A percentile compares a stretch with the other conserved stretches of the same genome.
Evolutionary conservation across 139 green algal genomes (phyloP).

Genomic region (Chlamydomonas schloesseri): DNA sequence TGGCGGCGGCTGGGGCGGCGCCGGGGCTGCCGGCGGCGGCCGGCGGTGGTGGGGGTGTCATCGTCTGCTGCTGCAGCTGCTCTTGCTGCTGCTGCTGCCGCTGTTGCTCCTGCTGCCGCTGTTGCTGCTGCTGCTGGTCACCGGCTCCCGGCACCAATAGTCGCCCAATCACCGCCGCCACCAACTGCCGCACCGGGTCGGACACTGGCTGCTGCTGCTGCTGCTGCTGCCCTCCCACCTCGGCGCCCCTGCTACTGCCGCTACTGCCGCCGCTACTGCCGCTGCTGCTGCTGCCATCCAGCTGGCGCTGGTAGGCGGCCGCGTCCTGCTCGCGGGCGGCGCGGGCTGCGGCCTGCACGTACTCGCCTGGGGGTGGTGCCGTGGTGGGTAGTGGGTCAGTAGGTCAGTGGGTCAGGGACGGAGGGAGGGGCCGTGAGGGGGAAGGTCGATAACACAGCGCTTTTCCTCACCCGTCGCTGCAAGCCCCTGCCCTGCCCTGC

Average conservation of each 20-base stretch:
- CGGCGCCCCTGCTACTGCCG: too few relatives aligned
- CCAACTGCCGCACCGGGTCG: conserved; percentile 11
- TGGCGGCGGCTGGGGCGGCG: too few relatives aligned
- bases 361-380: not conserved
- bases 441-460: too few relatives aligned
- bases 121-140: not conserved
- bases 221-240: not conserved
- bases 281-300: not conserved
- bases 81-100: too few relatives aligned
- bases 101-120: not conserved
- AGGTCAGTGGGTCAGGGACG: not conserved
- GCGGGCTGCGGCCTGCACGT: not conserved
- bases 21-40: too few relatives aligned
- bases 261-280: not conserved
- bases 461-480: too few relatives aligned
- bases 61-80: too few relatives aligned
- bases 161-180: not conserved
- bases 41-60: too few relatives aligned
- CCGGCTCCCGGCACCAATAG: too few relatives aligned
- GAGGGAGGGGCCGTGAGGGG: too few relatives aligned
- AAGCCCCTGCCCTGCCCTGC: too few relatives aligned
- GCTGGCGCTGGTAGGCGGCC: not conserved
- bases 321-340: conserved; percentile 17
- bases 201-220: not conserved
- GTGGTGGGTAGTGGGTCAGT: not conserved